Conservation (phyloP, 768 basidiomycete genomes). For the Termitomyces sp. region DNA sequence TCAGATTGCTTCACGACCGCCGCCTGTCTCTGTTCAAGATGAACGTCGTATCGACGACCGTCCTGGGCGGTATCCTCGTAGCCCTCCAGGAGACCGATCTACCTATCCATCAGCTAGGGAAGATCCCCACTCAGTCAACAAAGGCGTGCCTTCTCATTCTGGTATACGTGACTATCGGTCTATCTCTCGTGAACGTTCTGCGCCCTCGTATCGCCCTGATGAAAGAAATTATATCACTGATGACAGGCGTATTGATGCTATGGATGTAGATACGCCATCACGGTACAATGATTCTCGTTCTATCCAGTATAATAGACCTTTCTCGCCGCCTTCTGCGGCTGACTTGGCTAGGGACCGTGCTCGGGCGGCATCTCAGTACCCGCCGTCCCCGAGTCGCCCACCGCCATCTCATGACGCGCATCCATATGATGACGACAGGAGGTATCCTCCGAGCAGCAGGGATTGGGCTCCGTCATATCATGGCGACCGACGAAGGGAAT, state of each 20-base stretch:
- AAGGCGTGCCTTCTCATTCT: conserved; percentile 20
- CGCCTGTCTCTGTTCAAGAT: conserved; percentile 8
- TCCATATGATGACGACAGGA: conserved; percentile 30
- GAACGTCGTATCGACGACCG: conserved; percentile 20
- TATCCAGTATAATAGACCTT: conserved; percentile 19
- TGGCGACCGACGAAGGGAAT: conserved; percentile 22
- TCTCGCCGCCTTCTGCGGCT: conserved; percentile 27
- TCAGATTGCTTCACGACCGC: conserved; percentile 2
- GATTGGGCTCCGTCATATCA: conserved; percentile 20
- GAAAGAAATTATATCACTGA: conserved; percentile 26
- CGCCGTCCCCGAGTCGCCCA: conserved; percentile 15
- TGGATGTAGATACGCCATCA: conserved; percentile 25
- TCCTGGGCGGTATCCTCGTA: conserved; percentile 14
- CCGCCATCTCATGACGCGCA: conserved; percentile 21
- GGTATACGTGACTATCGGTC: conserved; percentile 22
- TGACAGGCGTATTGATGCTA: conserved; percentile 28
- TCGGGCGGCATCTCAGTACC: conserved; percentile 20
- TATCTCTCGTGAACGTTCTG: conserved; percentile 26
- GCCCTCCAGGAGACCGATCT: conserved; percentile 9
- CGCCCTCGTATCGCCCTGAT: conserved; percentile 30
- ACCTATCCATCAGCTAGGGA: conserved; percentile 23
- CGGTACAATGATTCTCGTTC: conserved; percentile 29
- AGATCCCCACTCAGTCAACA: conserved; percentile 24
- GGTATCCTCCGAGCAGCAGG: conserved; percentile 25
- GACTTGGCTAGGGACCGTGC: conserved; percentile 27